Conservation (phyloP, 2,329 filamentous ascomycete genomes). For the Gyromitra esculenta region DNA sequence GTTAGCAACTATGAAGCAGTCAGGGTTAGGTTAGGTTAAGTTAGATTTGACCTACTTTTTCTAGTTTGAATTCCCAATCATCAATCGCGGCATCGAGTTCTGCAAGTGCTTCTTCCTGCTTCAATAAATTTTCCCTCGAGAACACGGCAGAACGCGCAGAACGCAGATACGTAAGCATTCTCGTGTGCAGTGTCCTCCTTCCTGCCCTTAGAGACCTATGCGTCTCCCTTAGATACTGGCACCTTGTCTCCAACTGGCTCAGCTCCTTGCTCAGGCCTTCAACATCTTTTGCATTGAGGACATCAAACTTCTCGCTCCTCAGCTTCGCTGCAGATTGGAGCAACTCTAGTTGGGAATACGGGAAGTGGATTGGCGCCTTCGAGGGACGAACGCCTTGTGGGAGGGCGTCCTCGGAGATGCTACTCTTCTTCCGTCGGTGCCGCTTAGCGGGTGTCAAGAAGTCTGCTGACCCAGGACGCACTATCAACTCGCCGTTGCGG, state of each 20-base stretch:
- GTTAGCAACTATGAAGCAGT: constrained; percentile 24
- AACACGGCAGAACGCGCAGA: constrained; percentile 76
- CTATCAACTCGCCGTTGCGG: constrained; percentile 48
- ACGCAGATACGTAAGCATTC: constrained; percentile 80
- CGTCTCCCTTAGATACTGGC: constrained; percentile 79
- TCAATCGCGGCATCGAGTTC: constrained; percentile 82
- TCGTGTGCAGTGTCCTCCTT: constrained; percentile 77
- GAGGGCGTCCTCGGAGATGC: constrained; percentile 61
- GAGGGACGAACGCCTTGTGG: constrained; percentile 68
- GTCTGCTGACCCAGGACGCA: constrained; percentile 44
- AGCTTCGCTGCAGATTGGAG: constrained; percentile 71
- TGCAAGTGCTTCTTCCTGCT: constrained; percentile 80
- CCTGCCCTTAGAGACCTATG: constrained; percentile 79
- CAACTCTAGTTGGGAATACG: constrained; percentile 64
- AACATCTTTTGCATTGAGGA: constrained; percentile 71
- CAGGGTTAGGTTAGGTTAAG: constrained; percentile 11
- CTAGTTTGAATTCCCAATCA: constrained; percentile 82
- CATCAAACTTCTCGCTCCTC: constrained; percentile 72
- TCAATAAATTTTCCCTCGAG: constrained; percentile 77
- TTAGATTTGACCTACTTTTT: constrained; percentile 60
- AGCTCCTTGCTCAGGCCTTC: constrained; percentile 75
- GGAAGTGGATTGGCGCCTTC: constrained; percentile 66
- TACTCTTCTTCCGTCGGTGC: constrained; percentile 53
- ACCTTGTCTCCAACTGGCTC: constrained; percentile 77
- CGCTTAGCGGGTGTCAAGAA: constrained; percentile 23